Percentiles rank a stretch among this genome's conserved stretches.
Evolutionary conservation across 176 grass and related monocot genomes (phyloP).

Genomic region (Carex parvula): DNA sequence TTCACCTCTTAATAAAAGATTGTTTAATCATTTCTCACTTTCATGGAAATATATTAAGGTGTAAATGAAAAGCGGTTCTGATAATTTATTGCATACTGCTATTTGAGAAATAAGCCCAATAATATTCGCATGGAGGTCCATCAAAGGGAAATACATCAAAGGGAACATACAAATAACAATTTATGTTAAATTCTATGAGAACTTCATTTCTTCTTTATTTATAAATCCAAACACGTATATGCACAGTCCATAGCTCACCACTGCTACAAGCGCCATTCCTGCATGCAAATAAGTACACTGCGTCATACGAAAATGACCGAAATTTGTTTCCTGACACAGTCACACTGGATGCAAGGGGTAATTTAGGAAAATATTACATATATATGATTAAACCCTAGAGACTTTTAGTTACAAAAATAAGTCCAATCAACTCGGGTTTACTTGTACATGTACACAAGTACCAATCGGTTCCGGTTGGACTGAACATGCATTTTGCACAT

Average conservation of each 20-base stretch:
- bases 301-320: background rate
- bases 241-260: conserved; percentile 28
- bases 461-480: background rate
- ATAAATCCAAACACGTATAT: conserved; percentile 21
- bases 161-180: background rate
- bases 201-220: conserved; percentile 32
- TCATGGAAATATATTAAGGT: background rate
- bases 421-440: background rate
- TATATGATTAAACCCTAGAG: background rate
- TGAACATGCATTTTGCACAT: background rate
- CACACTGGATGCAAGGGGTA: background rate
- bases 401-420: background rate
- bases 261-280: conserved; percentile 35
- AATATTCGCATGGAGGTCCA: background rate
- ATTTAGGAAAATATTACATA: background rate
- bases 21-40: too few species aligned
- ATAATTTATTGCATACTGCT: background rate
- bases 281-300: background rate
- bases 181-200: conserved; percentile 14
- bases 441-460: background rate
- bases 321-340: background rate
- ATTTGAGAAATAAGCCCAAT: background rate
- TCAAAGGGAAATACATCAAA: background rate
- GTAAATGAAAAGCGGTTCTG: background rate
- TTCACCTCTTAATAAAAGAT: too few species aligned